These are phyloP conservation scores for Leptodontidium sp. DNA, from an alignment of 2,329 filamentous ascomycete species.

Conservation along the genomic window DNA sequence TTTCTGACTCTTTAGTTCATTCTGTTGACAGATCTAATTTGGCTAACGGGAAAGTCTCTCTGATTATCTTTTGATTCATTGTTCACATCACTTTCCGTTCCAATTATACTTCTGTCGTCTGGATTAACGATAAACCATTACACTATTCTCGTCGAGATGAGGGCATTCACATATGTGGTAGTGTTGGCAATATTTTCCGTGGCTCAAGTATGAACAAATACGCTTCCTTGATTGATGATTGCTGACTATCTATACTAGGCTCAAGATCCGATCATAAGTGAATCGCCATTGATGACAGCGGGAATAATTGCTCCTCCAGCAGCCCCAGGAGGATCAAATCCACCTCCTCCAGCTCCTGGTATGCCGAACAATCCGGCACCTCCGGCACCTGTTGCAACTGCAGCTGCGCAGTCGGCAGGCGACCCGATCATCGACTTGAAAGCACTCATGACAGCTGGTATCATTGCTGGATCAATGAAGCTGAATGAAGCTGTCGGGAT, in stretches of 20 bases:
- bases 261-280: constrained; percentile 5
- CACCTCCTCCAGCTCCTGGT: constrained; percentile 3
- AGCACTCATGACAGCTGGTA: constrained; percentile 1
- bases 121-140: not conserved
- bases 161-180: not conserved
- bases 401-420: not conserved
- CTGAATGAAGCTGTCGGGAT: constrained; percentile 5
- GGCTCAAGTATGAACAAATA: not conserved
- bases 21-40: not conserved
- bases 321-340: not conserved
- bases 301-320: constrained; percentile 8
- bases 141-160: not conserved
- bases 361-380: not conserved
- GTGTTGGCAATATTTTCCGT: not conserved
- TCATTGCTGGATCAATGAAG: constrained; percentile 16
- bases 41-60: not conserved
- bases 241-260: not conserved
- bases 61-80: not conserved
- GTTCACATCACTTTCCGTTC: not conserved
- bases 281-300: constrained; percentile 5
- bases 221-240: not conserved
- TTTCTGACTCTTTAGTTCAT: not conserved
- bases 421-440: constrained; percentile 4
- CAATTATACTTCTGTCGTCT: not conserved
- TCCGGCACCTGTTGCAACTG: not conserved